phyloP scores from a whole-genome alignment of 495 filamentous ascomycete genomes.

The Oleoguttula mirabilis region DNA sequence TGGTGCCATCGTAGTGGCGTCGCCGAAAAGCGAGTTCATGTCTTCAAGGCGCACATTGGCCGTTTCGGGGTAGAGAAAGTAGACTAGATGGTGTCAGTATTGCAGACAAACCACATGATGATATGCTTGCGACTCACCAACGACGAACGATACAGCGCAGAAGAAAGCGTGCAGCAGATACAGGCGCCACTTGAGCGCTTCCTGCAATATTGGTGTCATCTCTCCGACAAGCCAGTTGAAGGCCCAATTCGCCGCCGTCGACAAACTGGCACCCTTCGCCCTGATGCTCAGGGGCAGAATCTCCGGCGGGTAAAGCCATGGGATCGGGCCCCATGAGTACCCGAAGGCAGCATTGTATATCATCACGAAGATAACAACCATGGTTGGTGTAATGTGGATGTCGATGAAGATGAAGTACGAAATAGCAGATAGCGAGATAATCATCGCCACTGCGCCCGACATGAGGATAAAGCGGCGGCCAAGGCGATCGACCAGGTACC shows the following conservation, averaged over 20 bases:
- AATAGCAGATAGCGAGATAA: conserved; percentile 76
- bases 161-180: conserved; percentile 96
- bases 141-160: conserved; percentile 87
- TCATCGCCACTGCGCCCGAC: conserved; percentile 83
- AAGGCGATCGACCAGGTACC: conserved; percentile 93
- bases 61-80: conserved; percentile 93
- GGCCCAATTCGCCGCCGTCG: conserved; percentile 94
- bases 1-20: conserved; percentile 68
- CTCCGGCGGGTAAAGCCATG: conserved; percentile 96
- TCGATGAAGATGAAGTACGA: conserved; percentile 94
- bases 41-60: conserved; percentile 90
- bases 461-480: conserved; percentile 83
- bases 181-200: conserved; percentile 78
- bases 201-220: conserved; percentile 85
- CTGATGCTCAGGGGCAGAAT: conserved; percentile 94
- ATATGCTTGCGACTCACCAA: conserved; percentile 53
- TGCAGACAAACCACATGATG: neutral
- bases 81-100: conserved; percentile 48
- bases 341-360: conserved; percentile 97
- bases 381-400: conserved; percentile 56
- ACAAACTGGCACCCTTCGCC: conserved; percentile 93
- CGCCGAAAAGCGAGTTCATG: conserved; percentile 85
- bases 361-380: conserved; percentile 93
- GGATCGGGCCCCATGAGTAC: conserved; percentile 97
- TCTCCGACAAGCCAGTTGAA: conserved; percentile 97